phyloP scores from a whole-genome alignment of 306 rosid genomes.

The Vigna trinervia region DNA sequence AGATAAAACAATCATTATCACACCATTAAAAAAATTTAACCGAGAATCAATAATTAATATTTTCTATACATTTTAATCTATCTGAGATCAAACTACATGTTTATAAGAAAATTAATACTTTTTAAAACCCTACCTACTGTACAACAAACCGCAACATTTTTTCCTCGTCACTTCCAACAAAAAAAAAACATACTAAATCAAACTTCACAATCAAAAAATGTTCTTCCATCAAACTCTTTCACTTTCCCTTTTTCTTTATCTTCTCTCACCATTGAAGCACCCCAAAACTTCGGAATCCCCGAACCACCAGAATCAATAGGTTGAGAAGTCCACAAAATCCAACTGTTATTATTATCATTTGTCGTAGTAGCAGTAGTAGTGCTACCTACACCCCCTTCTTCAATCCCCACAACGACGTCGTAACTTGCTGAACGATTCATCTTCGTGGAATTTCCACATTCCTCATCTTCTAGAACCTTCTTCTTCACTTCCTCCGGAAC shows the following conservation, averaged over 20 bases:
- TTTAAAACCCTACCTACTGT: not conserved
- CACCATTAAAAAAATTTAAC: too few species aligned
- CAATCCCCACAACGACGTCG: slow-evolving; percentile 41
- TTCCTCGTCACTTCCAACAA: not conserved
- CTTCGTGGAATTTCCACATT: not conserved
- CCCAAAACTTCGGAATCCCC: slow-evolving; percentile 21
- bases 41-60: too few species aligned
- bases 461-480: slow-evolving; percentile 39
- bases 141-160: not conserved
- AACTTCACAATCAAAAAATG: not conserved
- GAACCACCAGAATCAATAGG: slow-evolving; percentile 18
- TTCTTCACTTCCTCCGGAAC: slow-evolving; percentile 51
- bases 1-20: too few species aligned
- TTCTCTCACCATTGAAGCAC: not conserved
- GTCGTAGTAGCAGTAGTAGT: too few species aligned
- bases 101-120: too few species aligned
- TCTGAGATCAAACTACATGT: too few species aligned
- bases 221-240: not conserved
- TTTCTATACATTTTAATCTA: too few species aligned
- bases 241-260: not conserved
- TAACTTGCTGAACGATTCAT: slow-evolving; percentile 53
- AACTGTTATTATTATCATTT: not conserved
- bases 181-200: not conserved
- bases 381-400: slow-evolving; percentile 6
- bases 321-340: slow-evolving; percentile 9